Base-by-base conservation (phyloP, 2,329 filamentous ascomycete genomes). In the Leptographium radiaticola region DNA sequence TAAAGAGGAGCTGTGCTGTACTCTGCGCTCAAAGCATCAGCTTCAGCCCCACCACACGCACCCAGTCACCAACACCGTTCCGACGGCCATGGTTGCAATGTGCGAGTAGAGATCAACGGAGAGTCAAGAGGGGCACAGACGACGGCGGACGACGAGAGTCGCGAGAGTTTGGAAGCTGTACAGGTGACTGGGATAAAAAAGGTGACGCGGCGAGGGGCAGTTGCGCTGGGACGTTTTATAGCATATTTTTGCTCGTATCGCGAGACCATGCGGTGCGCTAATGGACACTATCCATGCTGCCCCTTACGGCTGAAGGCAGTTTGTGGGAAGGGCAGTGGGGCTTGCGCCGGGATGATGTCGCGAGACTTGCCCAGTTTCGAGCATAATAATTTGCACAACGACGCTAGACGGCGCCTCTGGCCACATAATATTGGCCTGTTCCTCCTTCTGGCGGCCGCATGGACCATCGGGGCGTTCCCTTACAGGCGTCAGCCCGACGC, bases 11-110 rank as follows among this genome's bases (percentile, higher is more conserved):
- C 25, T 25, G 25, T 25, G 25, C 25, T 25, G 25, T 25, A 25
- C 25, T 25, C 25, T 25, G 25, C 5, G 25, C 25, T 25, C 25
- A 25, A 25, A 13, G n/a, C 30, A 25, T 33, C 11, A 16, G 16
- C 31, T 18, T 11, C 9, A 47, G 10, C n/a, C 4, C 5, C 25
- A 8, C 12, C 44, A 47, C 20, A 43, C 83, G 75, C 83, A 95
- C 90, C 90, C 90, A 64, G 90, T 90, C 67, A 96, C 83, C 65
- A 96, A 80, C 67, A 95, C 88, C 58, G 89, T 93, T 74, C 89
- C 88, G 62, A 87, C 79, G 68, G 84, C 72, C 88, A 94, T 94
- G 59, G 59, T 74, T 62, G 58, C 56, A 55, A 56, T 55, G 13
- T 44, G 12, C 13, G 20, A 2, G 25, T 2, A 25, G 25, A 25